Percentiles rank a stretch among this genome's conserved stretches.
Evolutionary conservation across 2,329 filamentous ascomycete species (phyloP).

Genomic region (Apiospora aurea): DNA sequence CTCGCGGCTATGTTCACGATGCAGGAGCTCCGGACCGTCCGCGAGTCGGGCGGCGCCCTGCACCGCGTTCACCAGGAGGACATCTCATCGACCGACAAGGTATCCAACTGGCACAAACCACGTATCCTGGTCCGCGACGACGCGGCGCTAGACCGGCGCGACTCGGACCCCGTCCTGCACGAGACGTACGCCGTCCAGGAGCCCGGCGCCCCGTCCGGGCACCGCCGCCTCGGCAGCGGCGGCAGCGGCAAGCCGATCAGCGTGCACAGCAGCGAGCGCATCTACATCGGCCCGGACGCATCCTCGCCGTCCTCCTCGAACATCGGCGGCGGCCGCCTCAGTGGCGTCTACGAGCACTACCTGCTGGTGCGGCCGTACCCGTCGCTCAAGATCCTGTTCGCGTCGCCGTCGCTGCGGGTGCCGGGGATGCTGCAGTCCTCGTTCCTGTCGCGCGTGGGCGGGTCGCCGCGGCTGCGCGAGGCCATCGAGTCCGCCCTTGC

Average conservation of each 20-base stretch:
- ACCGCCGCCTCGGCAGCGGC: neutral
- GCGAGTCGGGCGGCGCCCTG: conserved; percentile 68
- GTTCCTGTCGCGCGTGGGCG: conserved; percentile 62
- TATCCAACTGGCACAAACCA: conserved; percentile 48
- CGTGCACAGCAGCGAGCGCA: conserved; percentile 8
- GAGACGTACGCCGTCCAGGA: neutral
- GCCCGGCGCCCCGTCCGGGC: neutral
- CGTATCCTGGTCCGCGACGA: conserved; percentile 51
- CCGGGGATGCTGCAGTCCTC: conserved; percentile 71
- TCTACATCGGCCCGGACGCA: conserved; percentile 9
- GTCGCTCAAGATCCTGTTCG: conserved; percentile 71
- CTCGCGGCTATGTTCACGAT: conserved; percentile 75
- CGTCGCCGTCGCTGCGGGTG: conserved; percentile 70
- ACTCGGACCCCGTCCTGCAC: conserved; percentile 28
- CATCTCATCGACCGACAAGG: conserved; percentile 42
- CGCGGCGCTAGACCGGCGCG: conserved; percentile 32
- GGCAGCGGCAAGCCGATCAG: neutral
- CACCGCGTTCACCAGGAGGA: conserved; percentile 58
- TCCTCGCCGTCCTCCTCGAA: conserved; percentile 1
- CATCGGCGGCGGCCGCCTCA: conserved; percentile 41
- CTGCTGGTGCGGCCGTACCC: conserved; percentile 72
- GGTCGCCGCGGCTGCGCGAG: conserved; percentile 54
- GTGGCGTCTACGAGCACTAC: conserved; percentile 62
- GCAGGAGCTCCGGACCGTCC: conserved; percentile 69
- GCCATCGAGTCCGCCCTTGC: conserved; percentile 65